Base-by-base conservation (phyloP, 2,329 filamentous ascomycete genomes). In the Fusarium oligoseptatum region DNA sequence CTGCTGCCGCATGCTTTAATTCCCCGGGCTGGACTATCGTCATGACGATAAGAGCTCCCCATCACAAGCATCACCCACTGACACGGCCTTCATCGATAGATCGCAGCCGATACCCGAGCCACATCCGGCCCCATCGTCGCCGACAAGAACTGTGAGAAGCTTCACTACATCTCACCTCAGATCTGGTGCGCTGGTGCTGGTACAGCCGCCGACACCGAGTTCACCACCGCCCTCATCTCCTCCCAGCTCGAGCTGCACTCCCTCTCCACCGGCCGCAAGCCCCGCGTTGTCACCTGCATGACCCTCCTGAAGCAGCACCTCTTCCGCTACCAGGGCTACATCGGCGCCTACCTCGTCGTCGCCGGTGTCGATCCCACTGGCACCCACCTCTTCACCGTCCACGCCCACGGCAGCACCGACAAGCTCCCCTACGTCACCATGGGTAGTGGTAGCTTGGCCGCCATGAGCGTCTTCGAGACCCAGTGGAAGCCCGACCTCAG, bases 81-180 rank as follows among this genome's bases (percentile, higher is more conserved):
- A 78, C 73, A 57, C 52, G n/a, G 8, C 39, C 41, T 63, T 62
- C 57, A 69, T 70, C 63, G 64, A 64, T 60, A 95, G 93, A 98
- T 99, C 85, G 97, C 97, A 74, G 97, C 97, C 87, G 97, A 99
- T 87, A 99, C 97, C 77, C 92, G 97, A 90, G 97, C 97, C 75
- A 99, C 97, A 56, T 97, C 94, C 76, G 97, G 97, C 39, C 95
- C 97, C 77, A 99, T 99, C 85, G 97, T 99, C 79, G 97, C 97
- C 85, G 97, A 99, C 91, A 99, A 99, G 94, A 99, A 99, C 90
- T 98, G 97, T 88, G 96, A 99, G 88, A 99, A 99, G 88, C 92
- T 99, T 76, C 97, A 99, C 88, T 99, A 97, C 89, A 99, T 99
- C 84, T 90, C 97, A 50, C 96, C 97, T 70, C 95, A 98, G 85